A percentile compares a stretch with the other conserved stretches of the same genome.
These are phyloP conservation scores for Barnettozyma botsteinii DNA, from an alignment of 805 yeast species.

Conservation along the genomic window DNA sequence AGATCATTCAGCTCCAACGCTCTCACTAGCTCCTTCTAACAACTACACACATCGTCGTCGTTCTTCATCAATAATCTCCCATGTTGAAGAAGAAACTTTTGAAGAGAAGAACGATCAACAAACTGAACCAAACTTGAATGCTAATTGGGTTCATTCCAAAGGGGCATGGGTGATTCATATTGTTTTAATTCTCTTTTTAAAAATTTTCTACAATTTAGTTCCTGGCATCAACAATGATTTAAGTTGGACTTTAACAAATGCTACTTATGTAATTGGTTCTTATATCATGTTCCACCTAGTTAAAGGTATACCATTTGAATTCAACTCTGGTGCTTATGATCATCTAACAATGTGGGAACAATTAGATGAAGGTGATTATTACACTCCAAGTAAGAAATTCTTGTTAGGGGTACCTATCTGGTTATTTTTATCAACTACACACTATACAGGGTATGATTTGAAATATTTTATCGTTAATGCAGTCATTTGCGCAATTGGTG, in stretches of 20 bases:
- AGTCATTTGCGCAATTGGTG: slow-evolving; percentile 77
- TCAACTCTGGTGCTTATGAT: slow-evolving; percentile 94
- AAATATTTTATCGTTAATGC: slow-evolving; percentile 68
- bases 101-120: slow-evolving; percentile 92
- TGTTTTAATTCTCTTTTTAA: slow-evolving; percentile 69
- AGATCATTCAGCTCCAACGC: neutral
- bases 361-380: slow-evolving; percentile 89
- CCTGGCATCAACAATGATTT: slow-evolving; percentile 79
- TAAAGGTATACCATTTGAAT: slow-evolving; percentile 96
- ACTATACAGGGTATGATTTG: slow-evolving; percentile 81
- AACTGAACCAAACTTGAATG: slow-evolving; percentile 83
- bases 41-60: slow-evolving; percentile 47
- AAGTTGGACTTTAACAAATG: slow-evolving; percentile 91
- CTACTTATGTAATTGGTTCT: slow-evolving; percentile 84
- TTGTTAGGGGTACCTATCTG: slow-evolving; percentile 89
- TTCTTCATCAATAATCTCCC: slow-evolving; percentile 85
- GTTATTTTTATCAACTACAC: slow-evolving; percentile 80
- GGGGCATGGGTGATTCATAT: slow-evolving; percentile 96
- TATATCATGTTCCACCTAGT: slow-evolving; percentile 95
- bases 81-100: slow-evolving; percentile 86
- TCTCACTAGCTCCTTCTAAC: slow-evolving; percentile 16
- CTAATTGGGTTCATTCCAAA: slow-evolving; percentile 92
- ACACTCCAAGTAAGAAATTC: slow-evolving; percentile 94
- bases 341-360: slow-evolving; percentile 99
- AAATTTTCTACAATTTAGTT: slow-evolving; percentile 69